Evolutionary conservation across 257 asterid genomes (phyloP).

Genomic region (Nicotiana tomentosiformis): DNA sequence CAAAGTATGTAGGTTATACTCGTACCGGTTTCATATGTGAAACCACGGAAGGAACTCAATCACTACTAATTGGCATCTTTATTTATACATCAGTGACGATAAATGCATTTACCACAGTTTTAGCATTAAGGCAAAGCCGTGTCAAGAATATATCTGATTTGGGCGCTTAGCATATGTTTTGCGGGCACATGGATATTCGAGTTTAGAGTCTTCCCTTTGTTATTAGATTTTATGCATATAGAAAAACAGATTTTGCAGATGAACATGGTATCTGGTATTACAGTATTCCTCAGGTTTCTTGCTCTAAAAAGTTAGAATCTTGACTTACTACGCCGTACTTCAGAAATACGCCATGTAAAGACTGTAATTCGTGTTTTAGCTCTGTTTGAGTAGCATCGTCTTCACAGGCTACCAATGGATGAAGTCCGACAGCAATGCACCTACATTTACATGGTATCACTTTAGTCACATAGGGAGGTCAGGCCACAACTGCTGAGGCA

Average conservation of each 20-base stretch:
- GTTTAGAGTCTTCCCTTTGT: not conserved
- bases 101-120: no score
- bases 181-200: not conserved
- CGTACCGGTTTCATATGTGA: no score
- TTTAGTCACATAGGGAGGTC: not conserved
- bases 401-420: slow-evolving; percentile 33
- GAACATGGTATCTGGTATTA: not conserved
- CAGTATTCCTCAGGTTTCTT: not conserved
- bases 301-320: not conserved
- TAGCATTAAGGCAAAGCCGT: no score
- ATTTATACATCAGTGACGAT: no score
- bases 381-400: slow-evolving; percentile 11
- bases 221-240: not conserved
- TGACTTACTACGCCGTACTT: slow-evolving; percentile 48
- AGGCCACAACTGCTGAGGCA: not conserved
- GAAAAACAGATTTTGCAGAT: not conserved
- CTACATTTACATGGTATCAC: slow-evolving; percentile 22
- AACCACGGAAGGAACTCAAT: no score
- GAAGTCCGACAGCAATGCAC: slow-evolving; percentile 48
- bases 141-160: no score
- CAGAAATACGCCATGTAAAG: slow-evolving; percentile 25
- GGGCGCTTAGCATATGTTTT: no score
- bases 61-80: no score
- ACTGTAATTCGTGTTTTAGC: slow-evolving; percentile 3
- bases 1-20: not conserved